Percentiles rank a stretch among this genome's conserved stretches.
Conservation (phyloP, 2,329 filamentous ascomycete species). For the Penicillium sp. region DNA sequence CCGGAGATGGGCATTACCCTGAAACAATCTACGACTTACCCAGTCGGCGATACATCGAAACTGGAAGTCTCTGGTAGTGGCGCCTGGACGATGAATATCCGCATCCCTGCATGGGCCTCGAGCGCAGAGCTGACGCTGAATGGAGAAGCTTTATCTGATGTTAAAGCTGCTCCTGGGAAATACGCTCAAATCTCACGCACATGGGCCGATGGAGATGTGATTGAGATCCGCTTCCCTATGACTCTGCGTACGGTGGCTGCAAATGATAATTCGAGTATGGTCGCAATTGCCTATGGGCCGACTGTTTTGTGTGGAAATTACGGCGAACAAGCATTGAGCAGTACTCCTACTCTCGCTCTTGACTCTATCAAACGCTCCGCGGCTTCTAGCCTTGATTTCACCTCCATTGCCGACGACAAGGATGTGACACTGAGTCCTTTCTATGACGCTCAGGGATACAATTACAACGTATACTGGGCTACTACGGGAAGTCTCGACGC, state of each 20-base stretch:
- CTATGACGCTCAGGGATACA: neutral
- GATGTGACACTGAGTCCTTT: neutral
- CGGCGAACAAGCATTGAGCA: neutral
- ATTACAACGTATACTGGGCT: conserved; percentile 1
- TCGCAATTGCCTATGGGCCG: neutral
- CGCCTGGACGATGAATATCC: neutral
- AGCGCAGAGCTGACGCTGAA: neutral
- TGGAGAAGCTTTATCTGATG: neutral
- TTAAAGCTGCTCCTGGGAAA: neutral
- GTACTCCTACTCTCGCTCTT: neutral
- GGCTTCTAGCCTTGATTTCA: neutral
- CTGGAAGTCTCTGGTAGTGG: neutral
- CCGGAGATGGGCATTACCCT: neutral
- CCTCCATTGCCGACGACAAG: neutral
- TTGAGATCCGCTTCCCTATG: neutral
- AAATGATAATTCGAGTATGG: neutral
- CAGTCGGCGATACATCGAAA: neutral
- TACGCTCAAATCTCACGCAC: neutral
- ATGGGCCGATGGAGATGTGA: neutral
- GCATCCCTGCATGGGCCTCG: neutral
- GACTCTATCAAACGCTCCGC: neutral
- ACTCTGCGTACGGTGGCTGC: neutral
- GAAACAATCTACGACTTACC: neutral
- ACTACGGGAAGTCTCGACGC: neutral
- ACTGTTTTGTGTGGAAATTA: neutral